phyloP scores from a whole-genome alignment of 176 grass and related monocot species.

The Lolium multiflorum region DNA sequence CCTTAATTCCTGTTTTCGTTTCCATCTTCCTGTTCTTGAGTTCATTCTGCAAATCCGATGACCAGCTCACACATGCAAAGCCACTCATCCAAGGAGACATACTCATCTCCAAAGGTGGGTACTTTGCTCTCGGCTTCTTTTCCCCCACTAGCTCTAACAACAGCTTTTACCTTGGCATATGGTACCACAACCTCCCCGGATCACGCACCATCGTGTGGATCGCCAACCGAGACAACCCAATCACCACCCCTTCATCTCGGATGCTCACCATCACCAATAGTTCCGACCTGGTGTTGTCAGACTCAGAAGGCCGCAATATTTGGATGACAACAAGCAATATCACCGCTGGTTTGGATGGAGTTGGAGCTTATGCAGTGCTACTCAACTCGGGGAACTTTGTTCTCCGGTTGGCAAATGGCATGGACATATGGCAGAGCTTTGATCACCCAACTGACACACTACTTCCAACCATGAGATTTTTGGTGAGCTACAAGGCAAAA shows the following conservation, averaged over 20 bases:
- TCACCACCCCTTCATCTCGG: not conserved
- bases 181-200: not conserved
- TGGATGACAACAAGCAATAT: not conserved
- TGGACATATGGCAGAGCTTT: not conserved
- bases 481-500: not conserved
- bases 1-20: not conserved
- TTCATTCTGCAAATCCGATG: not conserved
- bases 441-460: not conserved
- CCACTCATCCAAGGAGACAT: not conserved
- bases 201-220: not conserved
- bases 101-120: not conserved
- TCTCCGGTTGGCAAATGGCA: not conserved
- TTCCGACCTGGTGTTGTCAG: not conserved
- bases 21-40: not conserved
- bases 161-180: constrained; percentile 6
- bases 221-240: not conserved
- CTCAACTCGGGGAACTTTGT: not conserved
- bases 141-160: not conserved
- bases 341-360: not conserved
- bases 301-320: not conserved
- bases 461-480: not conserved
- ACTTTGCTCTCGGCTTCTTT: constrained; percentile 4
- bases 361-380: not conserved
- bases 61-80: constrained; percentile 4
- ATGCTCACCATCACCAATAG: not conserved